phyloP scores from a whole-genome alignment of 2,329 filamentous ascomycete genomes.

The Blastomyces percursus region DNA sequence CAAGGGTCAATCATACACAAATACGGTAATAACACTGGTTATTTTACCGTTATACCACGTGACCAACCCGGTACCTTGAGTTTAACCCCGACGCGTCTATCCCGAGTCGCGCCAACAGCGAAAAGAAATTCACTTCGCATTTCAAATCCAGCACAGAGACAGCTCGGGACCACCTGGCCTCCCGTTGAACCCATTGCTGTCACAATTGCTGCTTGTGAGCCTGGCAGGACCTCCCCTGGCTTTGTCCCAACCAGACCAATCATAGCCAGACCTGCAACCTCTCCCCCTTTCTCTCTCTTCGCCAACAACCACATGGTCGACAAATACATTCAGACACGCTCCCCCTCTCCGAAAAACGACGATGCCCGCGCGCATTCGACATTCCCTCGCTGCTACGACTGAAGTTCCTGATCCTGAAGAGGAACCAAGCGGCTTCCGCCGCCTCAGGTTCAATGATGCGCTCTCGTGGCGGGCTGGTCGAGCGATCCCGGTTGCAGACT shows the following conservation, averaged over 20 bases:
- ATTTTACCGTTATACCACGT: not conserved
- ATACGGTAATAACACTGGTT: not conserved
- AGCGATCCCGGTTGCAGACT: constrained; percentile 70
- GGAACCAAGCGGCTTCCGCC: constrained; percentile 23
- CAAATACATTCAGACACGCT: constrained; percentile 14
- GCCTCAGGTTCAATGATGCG: constrained; percentile 69
- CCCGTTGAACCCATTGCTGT: not conserved
- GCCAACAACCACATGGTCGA: constrained; percentile 1
- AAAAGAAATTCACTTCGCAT: not conserved
- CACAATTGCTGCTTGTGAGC: not conserved
- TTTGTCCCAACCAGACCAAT: not conserved
- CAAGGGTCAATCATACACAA: not conserved
- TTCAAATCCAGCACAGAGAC: not conserved
- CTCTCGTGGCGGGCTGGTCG: constrained; percentile 88
- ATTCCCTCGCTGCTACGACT: constrained; percentile 25
- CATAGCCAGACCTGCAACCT: not conserved
- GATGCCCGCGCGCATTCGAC: constrained; percentile 36
- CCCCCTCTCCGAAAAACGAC: constrained; percentile 15
- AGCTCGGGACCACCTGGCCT: not conserved
- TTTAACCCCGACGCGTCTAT: constrained; percentile 3
- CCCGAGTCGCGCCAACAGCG: not conserved
- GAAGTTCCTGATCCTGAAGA: constrained; percentile 22
- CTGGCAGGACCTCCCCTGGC: not conserved
- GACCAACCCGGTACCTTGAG: not conserved
- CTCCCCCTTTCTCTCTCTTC: not conserved